Conservation (phyloP, 371 early-diverging fungal genomes). For the Saksenaea oblongispora region DNA sequence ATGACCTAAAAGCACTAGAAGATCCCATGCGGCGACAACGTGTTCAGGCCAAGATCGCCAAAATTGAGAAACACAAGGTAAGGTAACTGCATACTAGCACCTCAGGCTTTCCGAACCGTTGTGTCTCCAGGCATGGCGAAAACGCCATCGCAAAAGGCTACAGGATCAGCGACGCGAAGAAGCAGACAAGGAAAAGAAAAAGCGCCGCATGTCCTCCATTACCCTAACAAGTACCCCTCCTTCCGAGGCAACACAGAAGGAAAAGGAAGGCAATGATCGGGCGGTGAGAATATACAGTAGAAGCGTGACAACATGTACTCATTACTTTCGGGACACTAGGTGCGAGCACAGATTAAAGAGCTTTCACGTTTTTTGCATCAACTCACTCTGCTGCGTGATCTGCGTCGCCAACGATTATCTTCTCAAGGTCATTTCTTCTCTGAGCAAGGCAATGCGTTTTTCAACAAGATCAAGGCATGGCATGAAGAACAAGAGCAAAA, state of each 20-base stretch:
- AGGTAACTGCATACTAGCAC: background rate
- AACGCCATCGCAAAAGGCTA: background rate
- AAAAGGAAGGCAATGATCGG: background rate
- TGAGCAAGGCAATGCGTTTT: constrained; percentile 50
- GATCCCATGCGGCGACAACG: background rate
- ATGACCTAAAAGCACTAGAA: background rate
- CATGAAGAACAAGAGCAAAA: constrained; percentile 18
- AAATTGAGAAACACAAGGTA: background rate
- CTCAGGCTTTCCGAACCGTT: background rate
- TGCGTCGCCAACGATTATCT: constrained; percentile 33
- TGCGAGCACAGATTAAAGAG: constrained; percentile 13
- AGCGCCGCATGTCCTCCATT: background rate
- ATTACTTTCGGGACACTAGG: background rate
- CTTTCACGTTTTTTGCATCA: constrained; percentile 21
- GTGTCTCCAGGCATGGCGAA: background rate
- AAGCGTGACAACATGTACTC: too few species aligned
- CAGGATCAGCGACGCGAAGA: background rate
- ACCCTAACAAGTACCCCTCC: background rate
- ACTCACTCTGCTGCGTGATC: constrained; percentile 24
- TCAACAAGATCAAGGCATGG: constrained; percentile 37
- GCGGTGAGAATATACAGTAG: too few species aligned
- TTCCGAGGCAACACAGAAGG: background rate
- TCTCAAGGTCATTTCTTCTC: constrained; percentile 52
- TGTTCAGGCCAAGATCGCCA: background rate
- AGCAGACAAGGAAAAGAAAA: background rate